Evolutionary conservation across 2,329 filamentous ascomycete genomes (phyloP), one percentile per base, ranked within the genome.

Genomic region (Boeremia lycopersici): DNA sequence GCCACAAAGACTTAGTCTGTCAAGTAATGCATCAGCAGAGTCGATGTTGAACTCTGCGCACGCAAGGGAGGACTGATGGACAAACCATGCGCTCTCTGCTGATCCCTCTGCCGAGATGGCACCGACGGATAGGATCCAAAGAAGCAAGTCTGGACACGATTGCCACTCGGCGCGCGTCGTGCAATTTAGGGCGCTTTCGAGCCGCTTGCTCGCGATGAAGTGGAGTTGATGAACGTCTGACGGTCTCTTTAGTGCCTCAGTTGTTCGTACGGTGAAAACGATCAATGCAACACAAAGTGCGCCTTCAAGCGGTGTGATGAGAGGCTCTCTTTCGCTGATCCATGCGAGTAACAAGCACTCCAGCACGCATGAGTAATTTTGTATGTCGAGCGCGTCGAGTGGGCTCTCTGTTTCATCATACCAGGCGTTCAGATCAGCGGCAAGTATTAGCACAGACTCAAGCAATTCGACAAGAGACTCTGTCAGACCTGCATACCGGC

Each of bases 71-170:
- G 59, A 57, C 48, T 74, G 71, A 41, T 69, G 62, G 6, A 68
- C 62, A 48, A 72, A 74, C 73, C 73, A 75, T 1, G 53, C 50
- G 48, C 64, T 62, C 29, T 71, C 65, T 6, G 53, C 52, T 4
- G 70, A 72, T 25, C 70, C 70, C 45, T 73, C 67, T 11, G 70
- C 67, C 19, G 71, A 73, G 44, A 74, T 72, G 3, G 71, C 64
- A 31, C 71, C 73, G 15, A 74, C 70, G 3, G 68, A 63, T 10
- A 75, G 60, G 36, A 75, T 72, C 72, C 72, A 75, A n/a, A 75
- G 51, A 11, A 74, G 65, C 4, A 75, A 56, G 34, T 74, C 71
- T 19, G 71, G 72, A 39, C 68, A 73, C 7, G 51, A 33, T 9
- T 64, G 57, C 72, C 72, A 74, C 36, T 74, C 64, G 7, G 48